Evolutionary conservation across 306 rosid species (phyloP), one percentile per base, ranked within the genome.

Genomic region (Ceratonia siliqua): DNA sequence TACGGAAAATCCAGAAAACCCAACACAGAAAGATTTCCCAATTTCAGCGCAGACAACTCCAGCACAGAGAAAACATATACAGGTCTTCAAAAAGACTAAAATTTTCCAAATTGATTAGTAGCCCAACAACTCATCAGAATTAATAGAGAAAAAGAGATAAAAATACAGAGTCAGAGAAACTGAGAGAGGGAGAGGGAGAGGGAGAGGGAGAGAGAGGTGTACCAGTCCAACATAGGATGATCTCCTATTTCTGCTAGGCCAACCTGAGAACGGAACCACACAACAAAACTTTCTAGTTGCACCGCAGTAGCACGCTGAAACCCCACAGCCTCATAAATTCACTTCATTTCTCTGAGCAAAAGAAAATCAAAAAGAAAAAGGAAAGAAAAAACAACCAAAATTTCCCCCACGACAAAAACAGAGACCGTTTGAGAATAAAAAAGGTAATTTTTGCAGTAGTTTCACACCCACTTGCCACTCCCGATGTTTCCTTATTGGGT

Each of bases 291-390:
- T 53, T 75, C 20, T 38, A 67, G 83, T 62, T 57, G 62, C 83
- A 74, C 21, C 92, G 96, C 89, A 10, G 67, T 18, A 70, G 32
- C 18, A 71, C 84, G 62, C 27, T 41, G 83, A 82, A 70, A 71
- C 92, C 78, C 43, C 83, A 83, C 89, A 78, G 69, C 94, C 94
- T 86, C 84, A 88, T 62, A 89, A 89, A 86, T 82, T 80, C 74
- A 80, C 78, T 7, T 41, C 69, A 73, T 58, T 79, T 87, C 54
- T 62, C 73, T 27, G 18, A 17, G 8, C 25, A 42, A 70, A 45
- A 79, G 20, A 69, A 68, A 38, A 53, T 13, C n/a, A 30, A 58
- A 67, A 36, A 50, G 8, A 55, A 78, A 54, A 70, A 21, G 2
- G 11, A 63, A 58, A 52, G 20, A 65, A 27, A 70, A 17, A 74